Evolutionary conservation across 2,329 filamentous ascomycete species (phyloP).

Genomic region (Mariannaea elegans): DNA sequence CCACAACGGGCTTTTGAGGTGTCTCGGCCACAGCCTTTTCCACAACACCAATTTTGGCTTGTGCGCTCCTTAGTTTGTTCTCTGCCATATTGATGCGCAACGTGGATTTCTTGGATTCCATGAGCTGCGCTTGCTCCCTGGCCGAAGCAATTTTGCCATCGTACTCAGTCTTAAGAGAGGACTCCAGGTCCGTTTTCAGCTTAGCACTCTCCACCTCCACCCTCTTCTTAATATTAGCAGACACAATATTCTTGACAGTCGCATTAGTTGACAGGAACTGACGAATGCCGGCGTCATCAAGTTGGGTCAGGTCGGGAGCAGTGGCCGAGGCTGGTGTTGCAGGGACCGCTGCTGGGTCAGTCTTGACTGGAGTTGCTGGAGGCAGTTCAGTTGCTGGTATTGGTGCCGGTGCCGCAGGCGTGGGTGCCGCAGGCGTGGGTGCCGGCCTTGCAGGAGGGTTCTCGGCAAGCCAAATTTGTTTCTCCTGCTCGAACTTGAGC

Average conservation of each 20-base stretch:
- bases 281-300: slow-evolving; percentile 65
- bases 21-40: slow-evolving; percentile 86
- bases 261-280: slow-evolving; percentile 65
- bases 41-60: slow-evolving; percentile 80
- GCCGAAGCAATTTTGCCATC: slow-evolving; percentile 64
- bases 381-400: slow-evolving; percentile 3
- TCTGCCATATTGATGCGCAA: slow-evolving; percentile 83
- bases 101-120: slow-evolving; percentile 78
- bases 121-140: slow-evolving; percentile 71
- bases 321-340: slow-evolving; percentile 49
- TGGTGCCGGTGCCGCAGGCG: not conserved
- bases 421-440: slow-evolving; percentile 10
- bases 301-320: slow-evolving; percentile 54
- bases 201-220: slow-evolving; percentile 72
- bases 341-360: slow-evolving; percentile 44
- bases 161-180: slow-evolving; percentile 60
- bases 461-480: slow-evolving; percentile 69
- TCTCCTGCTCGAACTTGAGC: slow-evolving; percentile 69
- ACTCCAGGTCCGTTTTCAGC: slow-evolving; percentile 61
- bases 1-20: slow-evolving; percentile 80
- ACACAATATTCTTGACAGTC: slow-evolving; percentile 66
- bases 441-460: slow-evolving; percentile 45
- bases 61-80: slow-evolving; percentile 69
- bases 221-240: slow-evolving; percentile 74
- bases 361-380: slow-evolving; percentile 52